Evolutionary conservation across 148 eudicot species (phyloP).

Genomic region (Camellia lanceoleosa): DNA sequence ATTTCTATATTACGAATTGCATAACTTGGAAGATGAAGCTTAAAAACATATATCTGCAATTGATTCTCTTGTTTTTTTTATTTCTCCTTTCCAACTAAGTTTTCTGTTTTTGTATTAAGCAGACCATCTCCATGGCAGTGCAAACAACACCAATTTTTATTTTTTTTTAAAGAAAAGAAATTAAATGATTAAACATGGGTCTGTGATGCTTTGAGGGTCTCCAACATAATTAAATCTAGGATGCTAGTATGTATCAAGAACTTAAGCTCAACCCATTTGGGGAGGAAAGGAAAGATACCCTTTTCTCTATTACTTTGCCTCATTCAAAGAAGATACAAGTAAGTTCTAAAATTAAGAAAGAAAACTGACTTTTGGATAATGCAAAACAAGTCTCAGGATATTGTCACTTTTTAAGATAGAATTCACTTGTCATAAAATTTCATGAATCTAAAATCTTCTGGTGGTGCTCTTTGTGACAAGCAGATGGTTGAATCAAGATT

Average conservation of each 20-base stretch:
- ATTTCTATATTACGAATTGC: too few relatives aligned
- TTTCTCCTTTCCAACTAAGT: not conserved
- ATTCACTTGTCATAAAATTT: not conserved
- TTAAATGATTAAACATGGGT: not conserved
- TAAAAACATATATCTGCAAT: too few relatives aligned
- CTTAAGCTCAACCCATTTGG: not conserved
- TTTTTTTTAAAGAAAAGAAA: too few relatives aligned
- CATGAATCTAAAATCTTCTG: not conserved
- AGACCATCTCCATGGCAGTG: not conserved
- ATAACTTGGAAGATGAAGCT: too few relatives aligned
- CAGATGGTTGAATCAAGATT: conserved; percentile 96
- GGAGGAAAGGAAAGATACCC: not conserved
- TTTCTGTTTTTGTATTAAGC: not conserved
- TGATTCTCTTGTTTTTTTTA: too few relatives aligned
- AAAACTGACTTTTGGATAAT: not conserved
- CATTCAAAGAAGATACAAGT: not conserved
- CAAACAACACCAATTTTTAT: too few relatives aligned
- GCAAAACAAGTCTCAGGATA: not conserved
- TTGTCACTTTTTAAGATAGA: not conserved
- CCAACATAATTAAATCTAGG: not conserved
- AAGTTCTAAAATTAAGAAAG: not conserved
- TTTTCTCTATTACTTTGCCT: not conserved
- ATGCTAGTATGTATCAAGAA: not conserved
- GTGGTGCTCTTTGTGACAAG: conserved; percentile 15
- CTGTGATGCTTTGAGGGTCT: conserved; percentile 1